These are phyloP conservation scores for Astragalus glycyphyllos DNA, from an alignment of 306 rosid species.

Conservation along the genomic window DNA sequence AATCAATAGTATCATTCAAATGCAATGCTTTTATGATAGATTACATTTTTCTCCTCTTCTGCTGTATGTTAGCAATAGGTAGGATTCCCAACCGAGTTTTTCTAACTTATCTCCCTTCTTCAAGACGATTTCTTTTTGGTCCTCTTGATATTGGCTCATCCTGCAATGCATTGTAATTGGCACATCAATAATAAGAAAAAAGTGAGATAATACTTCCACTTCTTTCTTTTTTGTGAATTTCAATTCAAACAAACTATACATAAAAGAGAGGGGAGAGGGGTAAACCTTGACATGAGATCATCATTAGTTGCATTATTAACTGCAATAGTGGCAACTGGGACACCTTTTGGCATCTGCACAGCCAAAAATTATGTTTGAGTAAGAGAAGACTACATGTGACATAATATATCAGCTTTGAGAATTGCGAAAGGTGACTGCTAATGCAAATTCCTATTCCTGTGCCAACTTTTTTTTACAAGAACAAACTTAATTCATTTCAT, in stretches of 20 bases:
- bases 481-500: too few relatives aligned
- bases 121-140: constrained; percentile 64
- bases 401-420: too few relatives aligned
- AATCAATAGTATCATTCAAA: too few relatives aligned
- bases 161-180: constrained; percentile 52
- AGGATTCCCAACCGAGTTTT: constrained; percentile 74
- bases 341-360: too few relatives aligned
- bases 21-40: background rate
- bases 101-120: constrained; percentile 67
- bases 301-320: too few relatives aligned
- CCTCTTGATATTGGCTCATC: constrained; percentile 77
- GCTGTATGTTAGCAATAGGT: too few relatives aligned
- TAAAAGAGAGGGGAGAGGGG: constrained; percentile 5
- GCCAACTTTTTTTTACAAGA: too few relatives aligned
- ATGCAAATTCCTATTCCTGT: too few relatives aligned
- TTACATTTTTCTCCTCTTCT: background rate
- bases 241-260: constrained; percentile 1
- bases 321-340: too few relatives aligned
- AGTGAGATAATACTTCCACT: background rate
- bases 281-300: constrained; percentile 64
- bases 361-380: too few relatives aligned
- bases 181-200: constrained; percentile 20
- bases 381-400: too few relatives aligned
- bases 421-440: too few relatives aligned
- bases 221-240: constrained; percentile 17